Base-by-base conservation (phyloP, 1,139 yeast species). In the Sugiyamaella grinbergsii region DNA sequence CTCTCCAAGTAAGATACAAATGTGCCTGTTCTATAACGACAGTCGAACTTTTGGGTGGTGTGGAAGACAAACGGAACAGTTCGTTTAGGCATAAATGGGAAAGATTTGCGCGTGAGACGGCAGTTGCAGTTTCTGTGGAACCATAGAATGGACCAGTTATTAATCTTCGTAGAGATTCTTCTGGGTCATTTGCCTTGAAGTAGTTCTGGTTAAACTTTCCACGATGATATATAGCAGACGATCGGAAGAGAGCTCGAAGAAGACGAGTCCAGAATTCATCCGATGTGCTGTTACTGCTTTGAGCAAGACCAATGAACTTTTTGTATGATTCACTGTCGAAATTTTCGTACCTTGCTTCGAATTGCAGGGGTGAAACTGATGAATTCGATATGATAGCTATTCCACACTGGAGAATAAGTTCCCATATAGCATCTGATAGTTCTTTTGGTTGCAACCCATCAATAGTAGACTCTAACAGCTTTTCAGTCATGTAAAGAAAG, bases 181-280 rank as follows among this genome's bases (percentile, higher is more conserved):
- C 26, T 6, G 50, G 33, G 7, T 24, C 47, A 13, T 39, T 48
- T 4, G 34, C 39, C 23, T 75, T 79, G n/a, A 23, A 50, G 33
- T 46, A 45, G 8, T n/a, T 28, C 10, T 16, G 15, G 15, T 43
- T 41, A 15, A 26, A 45, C 29, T 42, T 40, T 54, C 76, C 80
- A 24, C 73, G 66, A 32, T 73, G 71, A 62, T 80, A 82, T 13
- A 81, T 63, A 53, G 76, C 78, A 1, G 88, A 82, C 15, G 75
- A 67, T 1, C 66, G 61, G 75, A 81, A 79, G 1, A 79, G 55
- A 1, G 71, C 61, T 1, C 72, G 63, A 2, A 83, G 65, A 42
- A 81, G 75, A 10, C 69, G 70, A 18, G 72, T 70, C 24, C 82
- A 58, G 43, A 74, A 65, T 2, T 60, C 60, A 4, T 67, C 59